Base-by-base conservation (phyloP, 768 basidiomycete genomes). In the Tricholoma saponaceum region DNA sequence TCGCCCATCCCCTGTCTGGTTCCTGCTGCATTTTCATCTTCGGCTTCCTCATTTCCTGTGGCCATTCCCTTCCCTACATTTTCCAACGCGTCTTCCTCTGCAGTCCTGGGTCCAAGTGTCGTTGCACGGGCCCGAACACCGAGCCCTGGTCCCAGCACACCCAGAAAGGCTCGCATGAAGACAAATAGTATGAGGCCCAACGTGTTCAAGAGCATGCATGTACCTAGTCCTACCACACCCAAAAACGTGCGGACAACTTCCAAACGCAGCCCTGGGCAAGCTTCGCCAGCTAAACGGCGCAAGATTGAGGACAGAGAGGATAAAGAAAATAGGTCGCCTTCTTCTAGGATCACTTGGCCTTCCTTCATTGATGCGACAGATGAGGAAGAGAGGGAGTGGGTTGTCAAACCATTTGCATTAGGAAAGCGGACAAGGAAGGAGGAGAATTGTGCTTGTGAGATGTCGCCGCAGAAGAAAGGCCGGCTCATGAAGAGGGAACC, bases 281-380 rank as follows among this genome's bases (percentile, higher is more conserved):
- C 52, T 22, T 61, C 69, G 28, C 74, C 76, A 20, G 67, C 72
- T 20, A 76, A 74, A 60, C 76, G 77, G 58, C 72, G 75, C 52
- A 68, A 72, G 59, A 52, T 69, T 26, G 68, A 65, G 14, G 62
- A 63, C 6, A 68, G 65, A 5, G 66, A 64, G 0, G 70, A 86
- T 67, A 89, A 90, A 70, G 88, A 90, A 66, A 90, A 90, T 63
- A 57, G 69, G 30, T 79, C 79, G 0, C 84, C 82, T 32, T 59
- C 69, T 4, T 59, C 69, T 4, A 62, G 63, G 8, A 53, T 64
- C 26, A 67, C 72, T 49, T 56, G 73, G 1, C 72, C 80, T 35
- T 73, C 80, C 20, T 76, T 79, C 28, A 75, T 82, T 49, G 75
- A 73, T 1, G 60, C 69, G 41, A 67, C 67, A n/a, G 73, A 75